Percentiles rank a stretch among this genome's conserved stretches.
phyloP scores from a whole-genome alignment of 495 filamentous ascomycete genomes.

The Parathielavia appendiculata region DNA sequence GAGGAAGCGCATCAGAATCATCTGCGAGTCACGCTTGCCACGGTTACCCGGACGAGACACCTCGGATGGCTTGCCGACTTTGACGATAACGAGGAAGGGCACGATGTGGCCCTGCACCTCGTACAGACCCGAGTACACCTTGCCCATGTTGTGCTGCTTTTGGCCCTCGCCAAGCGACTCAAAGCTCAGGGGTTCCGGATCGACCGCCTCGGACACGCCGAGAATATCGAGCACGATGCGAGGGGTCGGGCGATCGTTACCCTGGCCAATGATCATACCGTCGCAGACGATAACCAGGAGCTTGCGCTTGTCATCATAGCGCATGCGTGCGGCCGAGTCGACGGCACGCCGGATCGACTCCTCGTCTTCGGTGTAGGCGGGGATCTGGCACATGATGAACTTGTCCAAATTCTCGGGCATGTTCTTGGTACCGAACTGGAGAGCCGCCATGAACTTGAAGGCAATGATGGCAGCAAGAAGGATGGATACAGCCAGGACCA shows the following conservation, averaged over 20 bases:
- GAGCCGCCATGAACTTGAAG: slow-evolving; percentile 94
- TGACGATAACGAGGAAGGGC: slow-evolving; percentile 93
- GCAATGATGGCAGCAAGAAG: slow-evolving; percentile 74
- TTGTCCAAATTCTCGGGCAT: slow-evolving; percentile 95
- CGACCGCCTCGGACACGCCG: slow-evolving; percentile 85
- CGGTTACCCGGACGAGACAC: slow-evolving; percentile 94
- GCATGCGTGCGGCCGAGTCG: slow-evolving; percentile 92
- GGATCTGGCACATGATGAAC: slow-evolving; percentile 96
- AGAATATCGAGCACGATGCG: slow-evolving; percentile 96
- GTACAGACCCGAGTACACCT: slow-evolving; percentile 95
- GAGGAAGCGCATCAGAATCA: slow-evolving; percentile 96
- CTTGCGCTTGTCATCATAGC: slow-evolving; percentile 97
- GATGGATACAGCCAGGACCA: slow-evolving; percentile 85
- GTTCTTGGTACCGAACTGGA: slow-evolving; percentile 90
- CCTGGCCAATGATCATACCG: slow-evolving; percentile 99
- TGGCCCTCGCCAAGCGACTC: slow-evolving; percentile 93
- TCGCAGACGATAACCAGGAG: slow-evolving; percentile 91
- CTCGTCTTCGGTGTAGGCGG: slow-evolving; percentile 97
- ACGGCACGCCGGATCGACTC: slow-evolving; percentile 94
- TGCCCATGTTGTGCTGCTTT: slow-evolving; percentile 99
- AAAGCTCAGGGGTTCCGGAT: slow-evolving; percentile 96
- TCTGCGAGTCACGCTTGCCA: slow-evolving; percentile 98
- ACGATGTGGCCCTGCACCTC: slow-evolving; percentile 98
- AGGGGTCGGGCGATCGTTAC: slow-evolving; percentile 92
- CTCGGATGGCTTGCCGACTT: slow-evolving; percentile 95